phyloP scores from a whole-genome alignment of 192 early-diverging fungal species.

The Coemansia sp. region DNA sequence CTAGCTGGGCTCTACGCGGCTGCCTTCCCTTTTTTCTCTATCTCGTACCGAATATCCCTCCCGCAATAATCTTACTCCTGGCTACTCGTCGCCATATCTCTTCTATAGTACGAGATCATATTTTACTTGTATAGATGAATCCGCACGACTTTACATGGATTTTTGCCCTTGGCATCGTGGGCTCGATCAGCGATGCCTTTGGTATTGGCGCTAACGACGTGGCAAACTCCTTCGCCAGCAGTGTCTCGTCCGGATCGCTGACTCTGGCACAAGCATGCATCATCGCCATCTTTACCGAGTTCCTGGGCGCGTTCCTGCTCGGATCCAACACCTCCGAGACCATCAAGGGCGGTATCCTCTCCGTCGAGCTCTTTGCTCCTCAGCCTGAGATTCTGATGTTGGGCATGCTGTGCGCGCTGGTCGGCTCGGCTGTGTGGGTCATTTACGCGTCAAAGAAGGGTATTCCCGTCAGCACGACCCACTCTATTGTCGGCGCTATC shows the following conservation, averaged over 20 bases:
- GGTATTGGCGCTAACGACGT: constrained; percentile 89
- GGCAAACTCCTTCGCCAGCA: constrained; percentile 84
- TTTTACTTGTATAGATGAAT: constrained; percentile 41
- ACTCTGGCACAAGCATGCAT: constrained; percentile 69
- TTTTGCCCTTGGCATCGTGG: constrained; percentile 63
- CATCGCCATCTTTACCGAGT: constrained; percentile 83
- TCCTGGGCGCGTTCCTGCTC: constrained; percentile 72
- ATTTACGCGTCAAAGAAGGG: constrained; percentile 65
- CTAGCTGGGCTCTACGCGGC: not conserved
- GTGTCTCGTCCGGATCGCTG: constrained; percentile 77
- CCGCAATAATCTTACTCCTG: not conserved
- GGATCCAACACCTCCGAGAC: constrained; percentile 73
- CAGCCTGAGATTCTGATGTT: constrained; percentile 78
- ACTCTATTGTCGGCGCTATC: constrained; percentile 80
- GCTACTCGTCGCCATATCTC: not conserved
- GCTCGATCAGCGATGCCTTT: constrained; percentile 70
- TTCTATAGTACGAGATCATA: not conserved
- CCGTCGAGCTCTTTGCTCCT: constrained; percentile 54
- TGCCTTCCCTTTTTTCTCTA: not conserved
- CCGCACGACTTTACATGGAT: constrained; percentile 63
- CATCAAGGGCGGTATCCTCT: constrained; percentile 74
- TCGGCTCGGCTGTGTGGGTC: constrained; percentile 76
- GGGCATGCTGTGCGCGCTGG: constrained; percentile 77
- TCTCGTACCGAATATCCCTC: not conserved
- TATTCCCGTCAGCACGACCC: constrained; percentile 76